These are phyloP conservation scores for Vigna hirtella DNA, from an alignment of 306 rosid genomes.

Conservation along the genomic window DNA sequence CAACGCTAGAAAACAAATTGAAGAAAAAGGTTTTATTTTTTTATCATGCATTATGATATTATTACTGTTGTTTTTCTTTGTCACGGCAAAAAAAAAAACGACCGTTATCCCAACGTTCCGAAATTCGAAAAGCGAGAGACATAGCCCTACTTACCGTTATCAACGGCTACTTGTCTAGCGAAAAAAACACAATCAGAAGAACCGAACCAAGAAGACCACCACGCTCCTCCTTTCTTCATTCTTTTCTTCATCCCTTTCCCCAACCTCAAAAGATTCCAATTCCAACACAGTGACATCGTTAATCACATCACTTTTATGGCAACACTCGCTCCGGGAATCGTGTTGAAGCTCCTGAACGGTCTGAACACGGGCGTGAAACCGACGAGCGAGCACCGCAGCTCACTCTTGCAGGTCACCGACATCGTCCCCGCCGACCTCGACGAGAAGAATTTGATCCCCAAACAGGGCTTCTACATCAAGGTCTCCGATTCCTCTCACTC, in stretches of 20 bases:
- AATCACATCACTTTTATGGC: conserved; percentile 53
- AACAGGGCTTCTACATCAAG: conserved; percentile 85
- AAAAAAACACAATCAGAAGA: background rate
- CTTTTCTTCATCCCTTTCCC: conserved; percentile 17
- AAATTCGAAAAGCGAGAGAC: conserved; percentile 45
- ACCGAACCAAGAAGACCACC: background rate
- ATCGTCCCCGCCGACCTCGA: conserved; percentile 93
- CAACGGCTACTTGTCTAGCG: conserved; percentile 46
- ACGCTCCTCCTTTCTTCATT: background rate
- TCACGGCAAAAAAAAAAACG: conserved; percentile 37
- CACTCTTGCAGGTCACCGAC: conserved; percentile 87
- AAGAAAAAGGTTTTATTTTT: background rate
- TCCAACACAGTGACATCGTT: background rate
- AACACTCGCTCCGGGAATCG: conserved; percentile 83
- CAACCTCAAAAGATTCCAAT: background rate
- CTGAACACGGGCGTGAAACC: conserved; percentile 71
- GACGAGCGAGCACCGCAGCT: conserved; percentile 81
- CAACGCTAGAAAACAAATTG: background rate
- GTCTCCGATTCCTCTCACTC: conserved; percentile 92
- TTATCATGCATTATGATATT: background rate
- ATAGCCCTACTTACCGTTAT: conserved; percentile 57
- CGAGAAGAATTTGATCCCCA: conserved; percentile 76
- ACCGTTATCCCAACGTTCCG: conserved; percentile 69
- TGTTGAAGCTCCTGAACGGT: conserved; percentile 77
- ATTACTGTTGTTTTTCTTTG: background rate